Base-by-base conservation (phyloP, 306 rosid genomes). In the Cicer arietinum region DNA sequence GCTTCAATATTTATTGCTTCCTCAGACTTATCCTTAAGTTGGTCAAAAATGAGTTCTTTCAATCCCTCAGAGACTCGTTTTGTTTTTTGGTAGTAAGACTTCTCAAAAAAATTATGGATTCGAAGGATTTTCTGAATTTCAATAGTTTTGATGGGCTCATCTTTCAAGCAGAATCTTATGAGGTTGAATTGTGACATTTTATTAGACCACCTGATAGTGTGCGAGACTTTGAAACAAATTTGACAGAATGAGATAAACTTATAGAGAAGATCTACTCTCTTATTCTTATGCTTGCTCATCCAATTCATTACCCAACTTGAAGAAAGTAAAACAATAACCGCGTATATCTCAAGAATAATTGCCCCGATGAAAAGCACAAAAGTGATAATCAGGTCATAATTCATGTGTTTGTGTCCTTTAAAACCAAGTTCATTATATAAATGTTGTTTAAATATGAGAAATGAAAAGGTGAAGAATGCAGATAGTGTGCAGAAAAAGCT, bases 291-390 rank as follows among this genome's bases (percentile, higher is more conserved):
- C 75, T 48, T 54, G 45, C 72, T 69, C 30, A 84, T 51, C 85
- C 85, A 63, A 5, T 30, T 35, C 69, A 22, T 44, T 1, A 58
- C 18, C 88, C 86, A 61, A 64, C 75, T 81, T 0, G 89, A 88
- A 22, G 20, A 67, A 43, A 85, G 77, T 13, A 85, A 17, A 16
- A 67, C 64, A 40, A 81, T 10, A 50, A 50, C 7, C 0, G 82
- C 74, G 8, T 51, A 83, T 5, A 81, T 20, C 16, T 86, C 88
- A 11, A 83, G 77, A 18, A 44, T 2, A 17, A 89, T 10, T 17
- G 88, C 89, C 35, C 77, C 89, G 6, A 0, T 1, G 6, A 84
- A 57, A 79, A 87, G 75, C 12, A 67, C 13, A 7, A 52, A 25
- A 8, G 84, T 69, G 41, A 87, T 71, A 8, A 3, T 6, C 10